A percentile compares a stretch with the other conserved stretches of the same genome.
phyloP scores from a whole-genome alignment of 495 filamentous ascomycete species.

The Podospora pseudoanserina region DNA sequence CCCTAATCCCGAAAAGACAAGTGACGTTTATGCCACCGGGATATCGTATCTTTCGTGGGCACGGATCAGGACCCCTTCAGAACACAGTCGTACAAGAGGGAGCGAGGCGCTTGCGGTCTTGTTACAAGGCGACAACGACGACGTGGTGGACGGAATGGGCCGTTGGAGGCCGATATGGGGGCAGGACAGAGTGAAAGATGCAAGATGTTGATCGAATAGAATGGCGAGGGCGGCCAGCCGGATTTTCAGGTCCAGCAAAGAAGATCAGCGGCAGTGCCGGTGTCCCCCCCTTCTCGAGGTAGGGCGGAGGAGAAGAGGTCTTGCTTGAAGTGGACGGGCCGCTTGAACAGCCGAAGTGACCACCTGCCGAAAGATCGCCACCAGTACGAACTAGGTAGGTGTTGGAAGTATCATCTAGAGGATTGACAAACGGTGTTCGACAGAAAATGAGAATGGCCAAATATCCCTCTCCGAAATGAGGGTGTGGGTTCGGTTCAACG shows the following conservation, averaged over 20 bases:
- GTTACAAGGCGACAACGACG: neutral
- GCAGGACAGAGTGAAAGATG: neutral
- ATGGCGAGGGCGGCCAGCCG: constrained; percentile 7
- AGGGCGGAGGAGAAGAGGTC: neutral
- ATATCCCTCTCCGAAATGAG: neutral
- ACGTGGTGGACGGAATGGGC: neutral
- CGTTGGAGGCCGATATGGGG: neutral
- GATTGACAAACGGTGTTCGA: neutral
- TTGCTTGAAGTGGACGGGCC: neutral
- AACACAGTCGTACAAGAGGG: constrained; percentile 15
- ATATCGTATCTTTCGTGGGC: neutral
- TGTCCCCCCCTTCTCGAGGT: neutral
- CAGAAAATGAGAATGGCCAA: neutral
- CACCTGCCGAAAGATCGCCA: neutral
- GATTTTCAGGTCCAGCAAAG: constrained; percentile 1
- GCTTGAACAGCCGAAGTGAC: neutral
- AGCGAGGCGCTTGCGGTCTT: neutral
- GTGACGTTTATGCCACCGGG: constrained; percentile 6
- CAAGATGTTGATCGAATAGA: neutral
- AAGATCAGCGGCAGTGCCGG: constrained; percentile 16
- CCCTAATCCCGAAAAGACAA: neutral
- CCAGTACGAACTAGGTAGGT: neutral
- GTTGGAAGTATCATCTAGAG: neutral
- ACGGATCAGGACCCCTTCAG: neutral
- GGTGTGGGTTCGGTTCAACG: constrained; percentile 2